These are phyloP conservation scores for Huntiella bhutanensis DNA, from an alignment of 2,329 filamentous ascomycete species.

Conservation along the genomic window DNA sequence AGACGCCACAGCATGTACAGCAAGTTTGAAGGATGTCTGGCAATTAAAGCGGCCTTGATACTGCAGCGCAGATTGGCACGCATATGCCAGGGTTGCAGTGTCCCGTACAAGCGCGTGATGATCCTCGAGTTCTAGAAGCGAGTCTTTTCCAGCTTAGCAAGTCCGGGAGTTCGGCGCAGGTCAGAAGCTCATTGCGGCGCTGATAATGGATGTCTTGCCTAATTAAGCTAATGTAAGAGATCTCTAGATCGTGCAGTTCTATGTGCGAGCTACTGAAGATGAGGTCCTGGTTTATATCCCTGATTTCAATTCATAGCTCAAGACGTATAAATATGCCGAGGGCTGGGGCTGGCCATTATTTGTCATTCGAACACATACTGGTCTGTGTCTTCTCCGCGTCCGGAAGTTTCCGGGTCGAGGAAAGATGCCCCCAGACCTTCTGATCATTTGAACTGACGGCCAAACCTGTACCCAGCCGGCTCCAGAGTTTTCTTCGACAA, in stretches of 20 bases:
- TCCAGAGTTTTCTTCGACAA: no score
- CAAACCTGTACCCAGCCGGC: slow-evolving; percentile 42
- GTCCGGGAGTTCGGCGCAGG: slow-evolving; percentile 33
- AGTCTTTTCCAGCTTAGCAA: slow-evolving; percentile 79
- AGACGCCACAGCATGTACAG: neutral
- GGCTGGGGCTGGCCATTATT: slow-evolving; percentile 28
- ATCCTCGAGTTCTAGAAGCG: slow-evolving; percentile 70
- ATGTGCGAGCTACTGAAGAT: slow-evolving; percentile 25
- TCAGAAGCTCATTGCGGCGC: slow-evolving; percentile 31
- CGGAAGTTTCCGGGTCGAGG: slow-evolving; percentile 21
- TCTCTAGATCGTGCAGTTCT: slow-evolving; percentile 65
- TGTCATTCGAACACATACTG: slow-evolving; percentile 41
- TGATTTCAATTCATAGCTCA: slow-evolving; percentile 68
- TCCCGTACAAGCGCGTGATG: slow-evolving; percentile 60
- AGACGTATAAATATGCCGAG: slow-evolving; percentile 34
- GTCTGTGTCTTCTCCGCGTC: slow-evolving; percentile 56
- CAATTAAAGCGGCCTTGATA: neutral
- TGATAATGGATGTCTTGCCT: slow-evolving; percentile 35
- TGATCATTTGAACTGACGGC: slow-evolving; percentile 70
- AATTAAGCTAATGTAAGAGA: slow-evolving; percentile 38
- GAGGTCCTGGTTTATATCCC: slow-evolving; percentile 47
- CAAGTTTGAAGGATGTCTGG: slow-evolving; percentile 43
- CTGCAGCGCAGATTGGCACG: slow-evolving; percentile 41
- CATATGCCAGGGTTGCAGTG: slow-evolving; percentile 75
- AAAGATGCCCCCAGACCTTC: slow-evolving; percentile 17